These are phyloP conservation scores for Monosporascus ibericus DNA, from an alignment of 2,329 filamentous ascomycete genomes.

Conservation along the genomic window DNA sequence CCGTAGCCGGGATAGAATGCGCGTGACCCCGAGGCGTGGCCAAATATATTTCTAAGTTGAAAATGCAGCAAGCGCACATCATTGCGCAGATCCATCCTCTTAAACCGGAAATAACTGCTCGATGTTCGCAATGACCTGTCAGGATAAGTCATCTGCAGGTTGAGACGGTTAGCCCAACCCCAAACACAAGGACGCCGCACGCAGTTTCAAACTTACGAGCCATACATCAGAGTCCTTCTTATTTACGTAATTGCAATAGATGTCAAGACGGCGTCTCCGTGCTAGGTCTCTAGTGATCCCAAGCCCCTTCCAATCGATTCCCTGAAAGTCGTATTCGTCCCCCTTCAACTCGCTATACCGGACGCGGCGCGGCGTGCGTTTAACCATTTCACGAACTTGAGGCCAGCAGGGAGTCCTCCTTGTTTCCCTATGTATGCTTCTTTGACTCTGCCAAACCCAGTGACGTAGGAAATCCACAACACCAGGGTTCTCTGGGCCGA, in stretches of 20 bases:
- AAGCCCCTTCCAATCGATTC: constrained; percentile 50
- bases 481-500: constrained; percentile 44
- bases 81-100: constrained; percentile 47
- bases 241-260: constrained; percentile 56
- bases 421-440: constrained; percentile 23
- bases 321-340: constrained; percentile 52
- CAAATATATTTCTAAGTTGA: constrained; percentile 58
- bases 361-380: constrained; percentile 17
- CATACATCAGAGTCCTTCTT: constrained; percentile 38
- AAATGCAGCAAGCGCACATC: constrained; percentile 57
- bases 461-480: constrained; percentile 43
- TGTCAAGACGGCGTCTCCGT: constrained; percentile 37
- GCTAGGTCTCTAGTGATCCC: constrained; percentile 45
- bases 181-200: not conserved
- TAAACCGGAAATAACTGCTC: constrained; percentile 53
- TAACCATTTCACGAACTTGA: constrained; percentile 10
- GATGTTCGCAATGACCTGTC: constrained; percentile 30
- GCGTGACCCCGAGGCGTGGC: constrained; percentile 47
- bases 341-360: constrained; percentile 45
- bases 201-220: constrained; percentile 34
- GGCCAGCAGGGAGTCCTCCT: constrained; percentile 13
- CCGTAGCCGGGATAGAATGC: constrained; percentile 50
- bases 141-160: constrained; percentile 13
- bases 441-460: constrained; percentile 34
- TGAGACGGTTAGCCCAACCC: not conserved